Percentiles rank a stretch among this genome's conserved stretches.
Evolutionary conservation across 2,329 filamentous ascomycete species (phyloP).

Genomic region (Onygenales sp.): DNA sequence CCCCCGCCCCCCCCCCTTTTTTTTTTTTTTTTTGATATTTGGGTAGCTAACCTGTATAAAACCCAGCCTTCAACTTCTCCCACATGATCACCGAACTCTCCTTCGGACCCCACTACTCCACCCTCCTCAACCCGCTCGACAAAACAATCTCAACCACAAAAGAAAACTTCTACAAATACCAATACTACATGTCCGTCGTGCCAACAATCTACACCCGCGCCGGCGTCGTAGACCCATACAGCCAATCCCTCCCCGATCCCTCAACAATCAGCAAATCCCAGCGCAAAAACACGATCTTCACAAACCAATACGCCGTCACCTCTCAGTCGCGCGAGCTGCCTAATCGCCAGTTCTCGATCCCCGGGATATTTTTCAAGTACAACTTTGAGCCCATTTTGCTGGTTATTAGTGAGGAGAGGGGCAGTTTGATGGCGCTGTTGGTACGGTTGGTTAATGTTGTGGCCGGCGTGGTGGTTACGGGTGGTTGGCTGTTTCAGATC

Average conservation of each 20-base stretch:
- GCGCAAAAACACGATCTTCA: constrained; percentile 58
- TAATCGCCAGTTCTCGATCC: constrained; percentile 55
- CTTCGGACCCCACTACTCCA: constrained; percentile 94
- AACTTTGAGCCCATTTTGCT: constrained; percentile 94
- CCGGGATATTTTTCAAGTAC: constrained; percentile 96
- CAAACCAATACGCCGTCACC: constrained; percentile 97
- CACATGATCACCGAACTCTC: constrained; percentile 94
- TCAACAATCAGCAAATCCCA: constrained; percentile 25
- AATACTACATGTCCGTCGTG: constrained; percentile 94
- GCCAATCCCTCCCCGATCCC: constrained; percentile 26
- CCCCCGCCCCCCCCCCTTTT: background rate
- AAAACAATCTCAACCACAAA: constrained; percentile 71
- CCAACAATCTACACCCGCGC: constrained; percentile 75
- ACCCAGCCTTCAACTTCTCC: constrained; percentile 85
- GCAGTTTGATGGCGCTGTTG: constrained; percentile 62
- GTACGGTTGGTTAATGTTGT: constrained; percentile 85
- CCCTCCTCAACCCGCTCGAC: constrained; percentile 87
- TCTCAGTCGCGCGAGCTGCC: constrained; percentile 65
- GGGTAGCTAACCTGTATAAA: constrained; percentile 2
- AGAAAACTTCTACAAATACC: constrained; percentile 84
- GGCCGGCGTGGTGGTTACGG: constrained; percentile 81
- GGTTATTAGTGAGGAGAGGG: constrained; percentile 71
- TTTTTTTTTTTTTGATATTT: background rate
- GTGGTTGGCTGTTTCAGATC: constrained; percentile 85
- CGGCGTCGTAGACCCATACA: constrained; percentile 33